Percentiles rank a stretch among this genome's conserved stretches.
phyloP scores from a whole-genome alignment of 805 yeast species.

The Pichia nanzhaoensis region DNA sequence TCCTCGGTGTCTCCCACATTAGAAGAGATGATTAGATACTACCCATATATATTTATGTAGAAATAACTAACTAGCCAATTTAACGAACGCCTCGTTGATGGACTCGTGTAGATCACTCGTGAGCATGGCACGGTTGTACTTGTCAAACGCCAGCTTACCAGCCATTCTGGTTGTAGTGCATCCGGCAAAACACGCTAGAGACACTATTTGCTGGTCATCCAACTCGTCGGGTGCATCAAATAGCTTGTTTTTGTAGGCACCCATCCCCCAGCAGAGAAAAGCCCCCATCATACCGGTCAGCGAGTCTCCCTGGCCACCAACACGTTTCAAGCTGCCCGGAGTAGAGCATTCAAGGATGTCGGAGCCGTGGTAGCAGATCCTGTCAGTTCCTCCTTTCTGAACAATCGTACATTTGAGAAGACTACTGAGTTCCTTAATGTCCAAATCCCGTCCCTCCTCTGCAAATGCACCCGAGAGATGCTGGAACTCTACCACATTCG shows the following conservation, averaged over 20 bases:
- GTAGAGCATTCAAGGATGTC: constrained; percentile 35
- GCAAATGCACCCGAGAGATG: constrained; percentile 42
- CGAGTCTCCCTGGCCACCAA: constrained; percentile 97
- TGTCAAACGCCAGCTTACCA: constrained; percentile 54
- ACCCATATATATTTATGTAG: background rate
- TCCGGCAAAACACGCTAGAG: constrained; percentile 68
- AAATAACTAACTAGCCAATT: background rate
- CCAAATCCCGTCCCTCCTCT: constrained; percentile 16
- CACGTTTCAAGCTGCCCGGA: constrained; percentile 69
- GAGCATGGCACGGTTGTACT: constrained; percentile 72
- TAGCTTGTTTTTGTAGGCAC: constrained; percentile 47
- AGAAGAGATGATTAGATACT: constrained; percentile 10
- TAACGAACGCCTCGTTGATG: constrained; percentile 54
- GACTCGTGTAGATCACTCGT: constrained; percentile 72
- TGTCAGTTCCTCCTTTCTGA: constrained; percentile 66
- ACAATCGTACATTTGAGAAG: constrained; percentile 53
- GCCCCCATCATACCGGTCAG: constrained; percentile 82
- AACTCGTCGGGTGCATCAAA: constrained; percentile 38
- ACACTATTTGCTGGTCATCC: constrained; percentile 26
- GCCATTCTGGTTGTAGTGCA: constrained; percentile 60
- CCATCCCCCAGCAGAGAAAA: constrained; percentile 69
- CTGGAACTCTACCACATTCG: constrained; percentile 80
- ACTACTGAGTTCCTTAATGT: constrained; percentile 39
- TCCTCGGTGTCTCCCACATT: constrained; percentile 40
- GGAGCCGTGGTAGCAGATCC: constrained; percentile 45